Percentiles rank a stretch among this genome's conserved stretches.
These are phyloP conservation scores for Talinum fruticosum DNA, from an alignment of 148 eudicot genomes.

Conservation along the genomic window DNA sequence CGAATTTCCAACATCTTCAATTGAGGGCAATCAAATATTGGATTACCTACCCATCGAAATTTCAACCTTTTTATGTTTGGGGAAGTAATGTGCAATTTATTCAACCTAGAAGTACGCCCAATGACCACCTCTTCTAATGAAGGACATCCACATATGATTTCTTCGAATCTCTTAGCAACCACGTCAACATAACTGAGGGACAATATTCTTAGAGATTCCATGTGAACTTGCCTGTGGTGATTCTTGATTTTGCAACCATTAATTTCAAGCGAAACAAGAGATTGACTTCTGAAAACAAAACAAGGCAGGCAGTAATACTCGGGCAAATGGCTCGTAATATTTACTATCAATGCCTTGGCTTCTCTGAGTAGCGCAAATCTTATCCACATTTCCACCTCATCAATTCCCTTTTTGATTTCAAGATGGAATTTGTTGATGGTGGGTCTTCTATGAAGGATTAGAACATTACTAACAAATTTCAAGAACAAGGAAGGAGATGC, in stretches of 20 bases:
- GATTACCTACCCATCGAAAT: neutral
- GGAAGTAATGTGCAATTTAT: too few relatives aligned
- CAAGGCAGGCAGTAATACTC: neutral
- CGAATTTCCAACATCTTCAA: neutral
- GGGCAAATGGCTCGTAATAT: too few relatives aligned
- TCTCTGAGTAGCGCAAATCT: too few relatives aligned
- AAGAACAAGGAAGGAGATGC: too few relatives aligned
- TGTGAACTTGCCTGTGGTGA: neutral
- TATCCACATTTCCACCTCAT: too few relatives aligned
- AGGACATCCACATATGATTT: slow-evolving; percentile 5
- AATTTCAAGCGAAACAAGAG: neutral
- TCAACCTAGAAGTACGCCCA: rapidly evolving
- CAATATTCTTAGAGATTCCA: neutral
- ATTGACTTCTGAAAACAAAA: slow-evolving; percentile 1
- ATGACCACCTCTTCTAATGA: neutral
- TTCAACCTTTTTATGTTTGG: neutral
- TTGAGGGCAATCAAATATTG: neutral
- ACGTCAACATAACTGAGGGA: neutral
- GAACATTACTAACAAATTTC: too few relatives aligned
- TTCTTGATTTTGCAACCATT: neutral
- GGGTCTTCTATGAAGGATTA: too few relatives aligned
- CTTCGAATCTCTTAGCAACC: neutral
- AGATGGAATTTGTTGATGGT: too few relatives aligned
- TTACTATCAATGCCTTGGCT: too few relatives aligned
- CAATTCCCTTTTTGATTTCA: too few relatives aligned